Evolutionary conservation across 2,329 filamentous ascomycete genomes (phyloP).

Genomic region (Acephala macrosclerotiorum): DNA sequence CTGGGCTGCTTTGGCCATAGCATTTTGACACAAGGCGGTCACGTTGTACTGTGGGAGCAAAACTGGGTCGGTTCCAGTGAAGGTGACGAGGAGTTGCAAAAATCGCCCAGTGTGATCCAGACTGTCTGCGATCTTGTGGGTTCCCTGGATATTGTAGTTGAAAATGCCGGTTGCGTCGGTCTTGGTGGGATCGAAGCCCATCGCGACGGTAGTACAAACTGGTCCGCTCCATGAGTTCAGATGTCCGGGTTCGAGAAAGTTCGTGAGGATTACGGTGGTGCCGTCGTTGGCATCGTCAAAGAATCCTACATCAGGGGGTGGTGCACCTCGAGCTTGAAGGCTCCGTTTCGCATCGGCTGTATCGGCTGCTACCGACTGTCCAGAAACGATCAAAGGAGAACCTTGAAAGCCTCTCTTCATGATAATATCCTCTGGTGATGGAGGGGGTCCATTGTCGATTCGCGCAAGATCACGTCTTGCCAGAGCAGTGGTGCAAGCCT

Average conservation of each 20-base stretch:
- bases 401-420: neutral
- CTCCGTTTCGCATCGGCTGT: neutral
- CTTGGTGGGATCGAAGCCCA: neutral
- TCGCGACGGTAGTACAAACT: neutral
- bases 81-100: neutral
- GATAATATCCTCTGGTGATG: neutral
- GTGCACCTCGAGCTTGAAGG: neutral
- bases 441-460: neutral
- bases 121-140: neutral
- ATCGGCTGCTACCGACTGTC: neutral
- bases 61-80: neutral
- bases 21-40: neutral
- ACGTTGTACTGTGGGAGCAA: neutral
- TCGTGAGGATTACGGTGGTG: neutral
- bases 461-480: neutral
- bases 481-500: neutral
- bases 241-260: slow-evolving; percentile 4
- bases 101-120: neutral
- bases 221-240: neutral
- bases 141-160: slow-evolving; percentile 8
- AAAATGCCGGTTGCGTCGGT: neutral
- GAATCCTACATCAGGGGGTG: neutral
- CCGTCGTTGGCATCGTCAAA: neutral
- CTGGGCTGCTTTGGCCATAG: neutral
- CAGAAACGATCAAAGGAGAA: neutral